Percentiles rank a stretch among this genome's conserved stretches.
phyloP scores from a whole-genome alignment of 257 asterid species.

The Lantana camara region DNA sequence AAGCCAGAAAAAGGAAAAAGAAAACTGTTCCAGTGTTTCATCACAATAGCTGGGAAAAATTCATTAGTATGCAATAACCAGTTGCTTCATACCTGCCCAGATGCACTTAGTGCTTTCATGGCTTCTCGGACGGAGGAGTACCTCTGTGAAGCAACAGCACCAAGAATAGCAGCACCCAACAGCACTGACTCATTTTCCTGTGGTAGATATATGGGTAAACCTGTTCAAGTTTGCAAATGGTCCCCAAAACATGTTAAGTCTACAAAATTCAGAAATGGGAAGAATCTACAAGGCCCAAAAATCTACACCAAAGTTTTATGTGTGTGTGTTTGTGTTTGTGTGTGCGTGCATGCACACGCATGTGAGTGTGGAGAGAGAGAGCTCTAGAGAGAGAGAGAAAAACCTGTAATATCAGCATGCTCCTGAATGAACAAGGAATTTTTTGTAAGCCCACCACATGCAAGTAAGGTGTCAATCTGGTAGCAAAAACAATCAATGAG shows the following conservation, averaged over 20 bases:
- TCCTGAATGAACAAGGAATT: conserved; percentile 83
- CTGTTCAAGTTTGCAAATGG: conserved; percentile 41
- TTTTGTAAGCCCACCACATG: conserved; percentile 93
- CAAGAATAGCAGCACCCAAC: conserved; percentile 95
- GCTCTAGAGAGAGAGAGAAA: conserved; percentile 34
- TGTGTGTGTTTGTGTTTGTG: too few species aligned
- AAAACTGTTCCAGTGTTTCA: too few species aligned
- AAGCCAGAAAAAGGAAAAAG: too few species aligned
- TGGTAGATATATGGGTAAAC: conserved; percentile 85
- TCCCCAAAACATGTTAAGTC: conserved; percentile 16
- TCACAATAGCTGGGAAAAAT: too few species aligned
- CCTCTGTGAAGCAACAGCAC: conserved; percentile 93
- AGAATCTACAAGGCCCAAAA: conserved; percentile 6
- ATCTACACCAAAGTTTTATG: neutral
- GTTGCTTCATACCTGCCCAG: conserved; percentile 71
- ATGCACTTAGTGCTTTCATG: conserved; percentile 87
- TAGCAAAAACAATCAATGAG: conserved; percentile 23
- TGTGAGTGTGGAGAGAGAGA: neutral
- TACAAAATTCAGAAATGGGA: conserved; percentile 1
- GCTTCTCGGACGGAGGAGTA: conserved; percentile 70
- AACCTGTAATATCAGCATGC: conserved; percentile 91
- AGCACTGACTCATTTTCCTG: conserved; percentile 92
- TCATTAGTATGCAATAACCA: neutral
- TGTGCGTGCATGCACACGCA: too few species aligned
- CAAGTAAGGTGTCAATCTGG: conserved; percentile 91